phyloP scores from a whole-genome alignment of 2,329 filamentous ascomycete genomes.

The Uncinocarpus reesii region DNA sequence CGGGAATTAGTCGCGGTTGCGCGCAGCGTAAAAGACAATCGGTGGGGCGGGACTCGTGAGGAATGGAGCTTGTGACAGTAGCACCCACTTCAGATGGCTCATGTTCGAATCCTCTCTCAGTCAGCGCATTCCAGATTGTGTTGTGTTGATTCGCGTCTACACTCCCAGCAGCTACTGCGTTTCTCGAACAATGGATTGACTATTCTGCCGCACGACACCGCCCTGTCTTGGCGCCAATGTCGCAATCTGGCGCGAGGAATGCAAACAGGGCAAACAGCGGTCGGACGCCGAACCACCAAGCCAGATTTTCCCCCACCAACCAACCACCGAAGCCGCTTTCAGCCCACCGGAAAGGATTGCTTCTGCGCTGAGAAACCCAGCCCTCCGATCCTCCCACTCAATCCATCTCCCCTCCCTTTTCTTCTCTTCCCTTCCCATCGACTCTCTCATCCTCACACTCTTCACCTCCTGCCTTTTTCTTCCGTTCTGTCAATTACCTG shows the following conservation, averaged over 20 bases:
- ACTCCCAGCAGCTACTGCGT: too few species aligned
- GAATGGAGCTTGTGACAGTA: not conserved
- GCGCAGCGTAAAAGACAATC: not conserved
- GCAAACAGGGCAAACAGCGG: not conserved
- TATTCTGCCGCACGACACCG: constrained; percentile 9
- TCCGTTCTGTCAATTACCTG: not conserved
- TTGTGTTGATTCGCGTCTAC: too few species aligned
- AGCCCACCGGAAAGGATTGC: too few species aligned
- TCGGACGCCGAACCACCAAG: not conserved
- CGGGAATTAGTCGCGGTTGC: not conserved
- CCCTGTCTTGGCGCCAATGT: constrained; percentile 1
- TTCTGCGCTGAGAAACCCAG: too few species aligned
- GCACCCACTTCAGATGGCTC: not conserved
- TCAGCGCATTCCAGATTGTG: too few species aligned
- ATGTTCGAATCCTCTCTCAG: not conserved
- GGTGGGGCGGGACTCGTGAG: not conserved
- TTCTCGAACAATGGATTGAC: too few species aligned
- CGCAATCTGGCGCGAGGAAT: constrained; percentile 1
- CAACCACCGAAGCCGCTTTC: too few species aligned
- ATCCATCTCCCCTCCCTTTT: constrained; percentile 1
- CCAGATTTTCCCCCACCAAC: too few species aligned
- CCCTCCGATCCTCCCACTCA: not conserved
- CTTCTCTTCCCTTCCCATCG: not conserved
- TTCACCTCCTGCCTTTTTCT: constrained; percentile 10
- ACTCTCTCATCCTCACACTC: not conserved